phyloP scores from a whole-genome alignment of 1,284 basidiomycete species.

The Austroboletus rostrupii region DNA sequence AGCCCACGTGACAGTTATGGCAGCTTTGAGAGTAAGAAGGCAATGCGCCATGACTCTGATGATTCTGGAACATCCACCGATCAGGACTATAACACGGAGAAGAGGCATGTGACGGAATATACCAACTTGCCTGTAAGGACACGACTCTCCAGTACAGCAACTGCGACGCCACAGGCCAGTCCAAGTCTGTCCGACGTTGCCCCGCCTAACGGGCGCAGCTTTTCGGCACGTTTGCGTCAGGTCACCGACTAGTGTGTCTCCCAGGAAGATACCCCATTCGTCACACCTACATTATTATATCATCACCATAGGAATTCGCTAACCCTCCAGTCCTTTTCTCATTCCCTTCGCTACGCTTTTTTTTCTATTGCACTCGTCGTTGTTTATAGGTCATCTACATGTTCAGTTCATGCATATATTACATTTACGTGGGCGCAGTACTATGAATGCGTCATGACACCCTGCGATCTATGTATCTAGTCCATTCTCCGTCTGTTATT shows the following conservation, averaged over 20 bases:
- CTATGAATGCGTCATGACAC: conserved; percentile 22
- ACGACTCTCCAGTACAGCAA: conserved; percentile 46
- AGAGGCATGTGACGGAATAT: conserved; percentile 30
- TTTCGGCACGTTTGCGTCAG: conserved; percentile 21
- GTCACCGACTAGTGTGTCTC: conserved; percentile 14
- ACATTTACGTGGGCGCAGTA: conserved; percentile 20
- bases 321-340: conserved; percentile 17
- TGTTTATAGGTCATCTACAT: conserved; percentile 20
- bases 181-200: conserved; percentile 38
- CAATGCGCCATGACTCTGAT: conserved; percentile 27
- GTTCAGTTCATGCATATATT: conserved; percentile 29
- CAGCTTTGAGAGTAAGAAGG: conserved; percentile 34
- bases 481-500: conserved; percentile 73
- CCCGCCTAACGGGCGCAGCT: conserved; percentile 25
- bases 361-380: conserved; percentile 22
- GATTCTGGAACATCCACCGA: conserved; percentile 34
- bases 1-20: conserved; percentile 65
- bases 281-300: conserved; percentile 19
- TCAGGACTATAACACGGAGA: conserved; percentile 20
- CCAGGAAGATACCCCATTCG: conserved; percentile 25
- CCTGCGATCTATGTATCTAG: conserved; percentile 21
- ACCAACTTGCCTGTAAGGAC: conserved; percentile 33
- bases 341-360: conserved; percentile 19
- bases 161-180: conserved; percentile 36
- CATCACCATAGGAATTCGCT: conserved; percentile 16